Percentiles rank a stretch among this genome's conserved stretches.
Evolutionary conservation across 2,329 filamentous ascomycete genomes (phyloP).

Genomic region (Spiromastix sp.): DNA sequence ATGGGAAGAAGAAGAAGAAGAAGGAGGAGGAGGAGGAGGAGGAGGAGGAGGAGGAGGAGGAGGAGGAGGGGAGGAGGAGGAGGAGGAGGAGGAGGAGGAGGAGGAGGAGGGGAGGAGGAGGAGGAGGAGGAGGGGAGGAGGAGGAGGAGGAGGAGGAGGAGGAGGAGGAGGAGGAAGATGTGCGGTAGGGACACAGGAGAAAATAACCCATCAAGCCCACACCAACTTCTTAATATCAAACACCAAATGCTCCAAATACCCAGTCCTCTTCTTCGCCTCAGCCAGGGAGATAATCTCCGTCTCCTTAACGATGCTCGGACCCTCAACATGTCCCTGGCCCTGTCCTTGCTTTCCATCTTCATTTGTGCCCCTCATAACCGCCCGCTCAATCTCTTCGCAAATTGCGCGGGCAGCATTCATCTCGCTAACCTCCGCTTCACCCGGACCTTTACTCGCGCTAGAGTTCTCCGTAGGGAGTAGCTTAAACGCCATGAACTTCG

Average conservation of each 20-base stretch:
- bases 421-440: slow-evolving; percentile 30
- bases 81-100: too few species aligned
- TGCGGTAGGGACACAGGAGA: too few species aligned
- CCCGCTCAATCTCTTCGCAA: slow-evolving; percentile 64
- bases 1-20: too few species aligned
- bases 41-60: too few species aligned
- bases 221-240: slow-evolving; percentile 91
- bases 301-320: slow-evolving; percentile 38
- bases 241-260: slow-evolving; percentile 73
- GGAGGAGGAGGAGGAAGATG: too few species aligned
- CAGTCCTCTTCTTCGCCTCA: slow-evolving; percentile 79
- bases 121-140: too few species aligned
- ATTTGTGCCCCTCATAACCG: slow-evolving; percentile 40
- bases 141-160: too few species aligned
- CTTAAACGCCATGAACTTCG: slow-evolving; percentile 34
- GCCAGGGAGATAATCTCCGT: slow-evolving; percentile 70
- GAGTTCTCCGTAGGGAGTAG: slow-evolving; percentile 28
- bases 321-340: slow-evolving; percentile 23
- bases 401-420: slow-evolving; percentile 51
- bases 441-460: slow-evolving; percentile 11
- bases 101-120: too few species aligned
- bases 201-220: slow-evolving; percentile 56
- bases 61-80: too few species aligned
- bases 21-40: too few species aligned
- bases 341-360: slow-evolving; percentile 25